These are phyloP conservation scores for Epipyxis sp. DNA, from an alignment of 108 stramenopile species.

Conservation along the genomic window DNA sequence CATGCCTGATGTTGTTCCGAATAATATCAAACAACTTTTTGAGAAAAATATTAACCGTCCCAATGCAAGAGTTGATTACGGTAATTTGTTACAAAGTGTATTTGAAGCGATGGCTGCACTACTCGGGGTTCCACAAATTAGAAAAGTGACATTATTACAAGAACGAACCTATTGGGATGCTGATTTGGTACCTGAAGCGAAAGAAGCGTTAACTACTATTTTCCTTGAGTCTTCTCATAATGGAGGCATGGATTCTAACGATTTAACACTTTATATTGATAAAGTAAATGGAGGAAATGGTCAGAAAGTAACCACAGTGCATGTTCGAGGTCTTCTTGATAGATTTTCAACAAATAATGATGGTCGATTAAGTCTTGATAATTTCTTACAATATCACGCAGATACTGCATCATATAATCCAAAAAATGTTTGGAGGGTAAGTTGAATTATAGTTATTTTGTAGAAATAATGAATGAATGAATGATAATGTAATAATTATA, in stretches of 20 bases:
- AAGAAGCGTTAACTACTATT: conserved; percentile 22
- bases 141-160: conserved; percentile 11
- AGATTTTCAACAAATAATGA: background rate
- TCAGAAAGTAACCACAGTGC: background rate
- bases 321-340: background rate
- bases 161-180: conserved; percentile 18
- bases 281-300: background rate
- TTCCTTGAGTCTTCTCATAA: background rate
- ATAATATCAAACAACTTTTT: background rate
- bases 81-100: background rate
- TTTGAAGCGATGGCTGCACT: conserved; percentile 26
- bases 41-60: background rate
- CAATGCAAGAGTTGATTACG: background rate
- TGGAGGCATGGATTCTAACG: conserved; percentile 6
- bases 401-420: conserved; percentile 15
- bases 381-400: background rate
- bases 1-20: conserved; percentile 20
- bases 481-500: too few species aligned
- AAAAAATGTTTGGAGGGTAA: conserved; percentile 28
- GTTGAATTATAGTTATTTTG: too few species aligned
- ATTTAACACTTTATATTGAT: conserved; percentile 14
- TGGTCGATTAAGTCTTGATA: background rate
- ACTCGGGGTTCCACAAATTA: conserved; percentile 21
- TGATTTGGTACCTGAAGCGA: conserved; percentile 4
- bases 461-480: too few species aligned